Evolutionary conservation across 371 early-diverging fungal species (phyloP).

Genomic region (Entomophthora muscae): DNA sequence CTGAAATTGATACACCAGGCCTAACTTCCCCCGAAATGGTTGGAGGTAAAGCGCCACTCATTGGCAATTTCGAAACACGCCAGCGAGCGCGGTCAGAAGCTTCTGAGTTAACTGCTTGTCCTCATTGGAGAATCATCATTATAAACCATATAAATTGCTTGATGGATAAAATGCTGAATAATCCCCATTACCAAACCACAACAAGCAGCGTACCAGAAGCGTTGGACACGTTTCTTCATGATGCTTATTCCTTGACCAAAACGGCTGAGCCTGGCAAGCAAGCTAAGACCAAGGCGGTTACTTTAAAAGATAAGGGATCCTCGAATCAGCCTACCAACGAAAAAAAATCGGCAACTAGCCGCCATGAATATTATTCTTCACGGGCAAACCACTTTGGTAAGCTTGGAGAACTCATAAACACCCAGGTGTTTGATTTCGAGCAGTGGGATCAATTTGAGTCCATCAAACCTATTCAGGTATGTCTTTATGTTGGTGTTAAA

Average conservation of each 20-base stretch:
- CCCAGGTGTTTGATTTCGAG: constrained; percentile 9
- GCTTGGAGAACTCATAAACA: constrained; percentile 2
- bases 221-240: neutral
- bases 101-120: neutral
- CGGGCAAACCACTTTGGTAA: constrained; percentile 1
- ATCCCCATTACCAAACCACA: neutral
- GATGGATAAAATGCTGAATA: neutral
- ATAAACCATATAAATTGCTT: neutral
- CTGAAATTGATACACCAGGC: neutral
- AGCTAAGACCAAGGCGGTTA: neutral
- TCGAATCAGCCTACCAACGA: neutral
- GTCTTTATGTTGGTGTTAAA: neutral
- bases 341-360: neutral
- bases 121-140: neutral
- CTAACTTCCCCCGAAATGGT: neutral
- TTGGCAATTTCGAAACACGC: neutral
- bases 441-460: constrained; percentile 6
- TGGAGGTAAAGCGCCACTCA: neutral
- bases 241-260: neutral
- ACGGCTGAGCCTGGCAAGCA: neutral
- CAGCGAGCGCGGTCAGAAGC: neutral
- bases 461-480: constrained; percentile 1
- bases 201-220: neutral
- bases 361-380: neutral
- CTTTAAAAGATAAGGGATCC: neutral